A percentile compares a stretch with the other conserved stretches of the same genome.
These are phyloP conservation scores for Microthlaspi erraticum DNA, from an alignment of 345 rosid species.

Conservation along the genomic window DNA sequence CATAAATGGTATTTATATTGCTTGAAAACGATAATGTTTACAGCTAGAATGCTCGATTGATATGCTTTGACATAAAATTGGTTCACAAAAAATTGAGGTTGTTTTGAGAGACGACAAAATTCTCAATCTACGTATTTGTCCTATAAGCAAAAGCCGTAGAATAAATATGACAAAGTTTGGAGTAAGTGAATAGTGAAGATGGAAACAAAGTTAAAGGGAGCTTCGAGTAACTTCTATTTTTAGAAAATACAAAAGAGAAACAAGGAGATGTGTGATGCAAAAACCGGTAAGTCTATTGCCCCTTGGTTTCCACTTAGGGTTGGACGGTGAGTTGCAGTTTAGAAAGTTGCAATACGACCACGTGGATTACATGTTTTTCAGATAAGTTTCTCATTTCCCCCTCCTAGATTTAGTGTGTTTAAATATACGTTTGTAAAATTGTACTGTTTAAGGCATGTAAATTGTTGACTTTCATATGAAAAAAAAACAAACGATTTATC, in stretches of 20 bases:
- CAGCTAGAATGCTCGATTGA: not conserved
- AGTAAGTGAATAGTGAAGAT: conserved; percentile 1
- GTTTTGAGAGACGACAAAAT: not conserved
- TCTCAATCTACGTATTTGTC: conserved; percentile 23
- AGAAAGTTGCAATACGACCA: conserved; percentile 30
- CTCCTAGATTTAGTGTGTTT: not conserved
- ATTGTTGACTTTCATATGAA: not conserved
- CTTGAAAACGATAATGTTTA: not conserved
- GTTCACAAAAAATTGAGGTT: not conserved
- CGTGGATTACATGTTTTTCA: conserved; percentile 22
- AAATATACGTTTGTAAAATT: not conserved
- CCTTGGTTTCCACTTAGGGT: conserved; percentile 21
- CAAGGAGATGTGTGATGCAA: conserved; percentile 26
- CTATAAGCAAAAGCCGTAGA: not conserved
- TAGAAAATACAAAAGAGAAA: conserved; percentile 27
- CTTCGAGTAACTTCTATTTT: conserved; percentile 31
- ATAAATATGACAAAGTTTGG: not conserved
- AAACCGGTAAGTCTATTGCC: conserved; percentile 19
- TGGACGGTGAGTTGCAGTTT: conserved; percentile 36
- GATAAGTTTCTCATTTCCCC: conserved; percentile 2
- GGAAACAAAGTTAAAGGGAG: conserved; percentile 1
- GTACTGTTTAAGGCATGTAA: not conserved
- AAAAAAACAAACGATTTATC: not conserved
- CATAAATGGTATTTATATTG: not conserved
- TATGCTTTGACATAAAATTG: not conserved